Evolutionary conservation across 371 early-diverging fungal genomes (phyloP).

Genomic region (Apophysomyces ossiformis): DNA sequence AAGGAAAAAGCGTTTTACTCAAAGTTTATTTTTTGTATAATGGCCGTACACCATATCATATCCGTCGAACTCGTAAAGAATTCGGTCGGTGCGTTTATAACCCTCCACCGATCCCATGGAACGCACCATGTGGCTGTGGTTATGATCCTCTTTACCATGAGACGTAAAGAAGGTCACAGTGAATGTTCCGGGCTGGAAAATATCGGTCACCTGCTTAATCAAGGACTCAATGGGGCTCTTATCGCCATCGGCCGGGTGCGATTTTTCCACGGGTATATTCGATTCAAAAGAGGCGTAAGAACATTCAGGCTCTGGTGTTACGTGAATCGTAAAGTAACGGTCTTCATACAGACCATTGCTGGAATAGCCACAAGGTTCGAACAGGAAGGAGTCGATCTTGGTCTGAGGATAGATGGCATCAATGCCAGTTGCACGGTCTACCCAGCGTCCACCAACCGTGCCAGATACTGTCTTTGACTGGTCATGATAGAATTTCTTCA

Average conservation of each 20-base stretch:
- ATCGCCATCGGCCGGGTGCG: constrained; percentile 24
- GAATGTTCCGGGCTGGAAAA: constrained; percentile 85
- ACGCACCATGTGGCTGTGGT: constrained; percentile 49
- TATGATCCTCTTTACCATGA: constrained; percentile 47
- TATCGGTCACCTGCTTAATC: constrained; percentile 76
- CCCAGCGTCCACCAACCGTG: constrained; percentile 62
- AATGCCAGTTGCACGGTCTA: constrained; percentile 80
- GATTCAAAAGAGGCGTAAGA: constrained; percentile 98
- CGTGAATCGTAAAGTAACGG: constrained; percentile 94
- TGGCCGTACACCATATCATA: constrained; percentile 80
- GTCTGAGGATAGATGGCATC: constrained; percentile 78
- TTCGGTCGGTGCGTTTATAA: constrained; percentile 69
- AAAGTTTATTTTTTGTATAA: constrained; percentile 48
- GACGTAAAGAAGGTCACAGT: constrained; percentile 86
- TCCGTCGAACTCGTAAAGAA: constrained; percentile 83
- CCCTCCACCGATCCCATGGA: constrained; percentile 58
- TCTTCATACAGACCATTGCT: constrained; percentile 83
- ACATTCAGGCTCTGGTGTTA: constrained; percentile 95
- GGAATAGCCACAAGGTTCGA: constrained; percentile 95
- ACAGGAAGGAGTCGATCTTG: constrained; percentile 83
- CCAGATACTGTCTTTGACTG: constrained; percentile 49
- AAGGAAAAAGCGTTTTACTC: constrained; percentile 3
- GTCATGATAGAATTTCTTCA: constrained; percentile 74
- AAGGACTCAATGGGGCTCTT: constrained; percentile 39
- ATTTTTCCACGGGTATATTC: constrained; percentile 72